phyloP scores from a whole-genome alignment of 768 basidiomycete genomes.

The Tricholoma matsutake region DNA sequence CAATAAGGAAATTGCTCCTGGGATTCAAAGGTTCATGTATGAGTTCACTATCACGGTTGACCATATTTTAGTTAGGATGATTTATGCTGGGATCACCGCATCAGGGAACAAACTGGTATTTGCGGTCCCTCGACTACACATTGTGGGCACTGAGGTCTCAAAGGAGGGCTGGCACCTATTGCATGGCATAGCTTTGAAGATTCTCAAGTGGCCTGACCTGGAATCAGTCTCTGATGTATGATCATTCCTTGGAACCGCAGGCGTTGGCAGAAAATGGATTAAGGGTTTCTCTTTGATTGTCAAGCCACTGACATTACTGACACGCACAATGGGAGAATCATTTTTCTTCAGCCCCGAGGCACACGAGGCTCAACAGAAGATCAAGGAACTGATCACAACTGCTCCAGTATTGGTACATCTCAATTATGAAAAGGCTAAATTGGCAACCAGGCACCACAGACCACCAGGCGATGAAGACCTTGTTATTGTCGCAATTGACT shows the following conservation, averaged over 20 bases:
- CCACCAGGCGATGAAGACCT: slow-evolving; percentile 15
- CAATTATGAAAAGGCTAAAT: slow-evolving; percentile 23
- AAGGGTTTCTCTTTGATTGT: slow-evolving; percentile 19
- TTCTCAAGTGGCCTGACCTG: slow-evolving; percentile 26
- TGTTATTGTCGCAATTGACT: slow-evolving; percentile 34
- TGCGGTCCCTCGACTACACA: slow-evolving; percentile 14
- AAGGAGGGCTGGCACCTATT: slow-evolving; percentile 27
- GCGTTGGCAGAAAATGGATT: slow-evolving; percentile 23
- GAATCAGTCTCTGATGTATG: slow-evolving; percentile 15
- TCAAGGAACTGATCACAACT: slow-evolving; percentile 19
- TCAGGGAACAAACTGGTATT: slow-evolving; percentile 29
- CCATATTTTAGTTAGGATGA: slow-evolving; percentile 18
- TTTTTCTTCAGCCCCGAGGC: slow-evolving; percentile 25
- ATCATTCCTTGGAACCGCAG: slow-evolving; percentile 23
- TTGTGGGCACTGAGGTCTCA: slow-evolving; percentile 28
- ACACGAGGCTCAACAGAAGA: slow-evolving; percentile 19
- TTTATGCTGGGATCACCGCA: slow-evolving; percentile 27
- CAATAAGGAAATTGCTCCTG: slow-evolving; percentile 12
- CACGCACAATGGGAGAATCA: not conserved
- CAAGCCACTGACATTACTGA: slow-evolving; percentile 22
- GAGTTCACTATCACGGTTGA: slow-evolving; percentile 23
- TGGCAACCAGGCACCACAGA: slow-evolving; percentile 3
- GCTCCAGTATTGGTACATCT: slow-evolving; percentile 30
- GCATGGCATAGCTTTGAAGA: slow-evolving; percentile 19
- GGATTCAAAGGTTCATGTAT: slow-evolving; percentile 27